These are phyloP conservation scores for Volvox reticuliferus DNA, from an alignment of 139 green algal species.

Conservation along the genomic window DNA sequence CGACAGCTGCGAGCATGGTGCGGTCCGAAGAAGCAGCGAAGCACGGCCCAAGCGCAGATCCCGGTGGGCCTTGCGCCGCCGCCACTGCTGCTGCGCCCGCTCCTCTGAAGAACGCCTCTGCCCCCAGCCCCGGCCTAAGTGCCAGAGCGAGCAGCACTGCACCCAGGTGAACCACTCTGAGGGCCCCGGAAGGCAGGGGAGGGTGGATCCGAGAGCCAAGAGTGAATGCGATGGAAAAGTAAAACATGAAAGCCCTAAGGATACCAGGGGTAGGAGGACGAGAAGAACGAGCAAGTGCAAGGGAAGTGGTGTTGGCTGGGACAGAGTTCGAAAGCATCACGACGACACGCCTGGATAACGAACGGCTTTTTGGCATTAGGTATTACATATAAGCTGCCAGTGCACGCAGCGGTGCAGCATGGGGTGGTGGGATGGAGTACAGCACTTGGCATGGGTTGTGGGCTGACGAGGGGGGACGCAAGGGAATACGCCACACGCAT, in stretches of 20 bases:
- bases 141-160: neutral
- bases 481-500: neutral
- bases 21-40: neutral
- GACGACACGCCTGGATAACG: too few relatives aligned
- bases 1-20: neutral
- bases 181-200: too few relatives aligned
- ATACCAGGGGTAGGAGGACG: too few relatives aligned
- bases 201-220: too few relatives aligned
- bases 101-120: slow-evolving; percentile 8
- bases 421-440: neutral
- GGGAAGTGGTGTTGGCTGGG: too few relatives aligned
- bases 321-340: too few relatives aligned
- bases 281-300: too few relatives aligned
- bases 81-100: neutral
- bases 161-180: slow-evolving; percentile 26
- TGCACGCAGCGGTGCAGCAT: too few relatives aligned
- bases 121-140: neutral
- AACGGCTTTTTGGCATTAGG: too few relatives aligned
- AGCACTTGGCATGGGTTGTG: neutral
- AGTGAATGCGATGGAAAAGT: too few relatives aligned
- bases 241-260: too few relatives aligned
- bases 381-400: too few relatives aligned
- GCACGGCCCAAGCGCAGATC: neutral
- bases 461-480: neutral
- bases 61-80: neutral